These are phyloP conservation scores for Cutaneotrichosporon cutaneum DNA, from an alignment of 1,284 basidiomycete genomes.

Conservation along the genomic window DNA sequence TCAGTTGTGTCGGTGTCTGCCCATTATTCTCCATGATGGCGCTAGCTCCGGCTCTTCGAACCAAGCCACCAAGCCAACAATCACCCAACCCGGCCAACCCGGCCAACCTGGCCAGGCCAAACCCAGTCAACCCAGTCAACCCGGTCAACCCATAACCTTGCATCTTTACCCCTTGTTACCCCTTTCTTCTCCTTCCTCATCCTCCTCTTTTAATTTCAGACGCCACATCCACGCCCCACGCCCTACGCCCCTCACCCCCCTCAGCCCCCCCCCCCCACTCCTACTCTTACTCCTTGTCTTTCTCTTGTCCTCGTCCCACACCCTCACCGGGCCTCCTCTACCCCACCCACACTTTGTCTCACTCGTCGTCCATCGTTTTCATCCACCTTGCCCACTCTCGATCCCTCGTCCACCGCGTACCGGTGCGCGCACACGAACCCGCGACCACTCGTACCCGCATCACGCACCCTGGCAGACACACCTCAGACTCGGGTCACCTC, in stretches of 20 bases:
- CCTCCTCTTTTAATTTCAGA: conserved; percentile 2
- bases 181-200: background rate
- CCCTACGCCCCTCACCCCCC: background rate
- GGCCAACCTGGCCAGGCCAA: too few species aligned
- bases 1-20: too few species aligned
- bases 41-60: too few species aligned
- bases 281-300: background rate
- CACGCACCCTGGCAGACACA: background rate
- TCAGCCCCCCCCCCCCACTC: background rate
- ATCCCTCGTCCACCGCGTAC: background rate
- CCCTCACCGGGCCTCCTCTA: background rate
- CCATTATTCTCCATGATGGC: too few species aligned
- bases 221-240: background rate
- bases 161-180: background rate
- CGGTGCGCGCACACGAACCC: background rate
- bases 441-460: background rate
- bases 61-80: too few species aligned
- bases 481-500: background rate
- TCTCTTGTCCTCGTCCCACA: background rate
- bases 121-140: too few species aligned
- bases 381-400: background rate
- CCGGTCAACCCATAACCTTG: background rate
- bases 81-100: too few species aligned
- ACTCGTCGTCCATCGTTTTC: background rate
- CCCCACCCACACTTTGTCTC: background rate